A percentile compares a stretch with the other conserved stretches of the same genome.
Evolutionary conservation across 1,284 basidiomycete genomes (phyloP).

Genomic region (Moniliophthora roreri): DNA sequence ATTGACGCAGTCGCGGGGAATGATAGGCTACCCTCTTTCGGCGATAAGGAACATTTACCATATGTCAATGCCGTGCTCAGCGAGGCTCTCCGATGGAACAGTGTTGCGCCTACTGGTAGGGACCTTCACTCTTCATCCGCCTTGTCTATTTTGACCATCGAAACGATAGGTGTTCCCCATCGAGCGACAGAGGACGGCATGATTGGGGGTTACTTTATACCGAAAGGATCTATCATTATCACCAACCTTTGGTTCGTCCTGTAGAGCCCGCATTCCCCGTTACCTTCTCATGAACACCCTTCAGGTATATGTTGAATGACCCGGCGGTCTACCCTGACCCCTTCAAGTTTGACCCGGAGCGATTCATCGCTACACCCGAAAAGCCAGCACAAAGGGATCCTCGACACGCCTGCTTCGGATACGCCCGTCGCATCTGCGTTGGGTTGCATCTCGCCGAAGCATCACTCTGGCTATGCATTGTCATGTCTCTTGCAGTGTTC

Average conservation of each 20-base stretch:
- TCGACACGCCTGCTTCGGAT: conserved; percentile 16
- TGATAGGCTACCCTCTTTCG: conserved; percentile 26
- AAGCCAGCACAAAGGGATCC: conserved; percentile 16
- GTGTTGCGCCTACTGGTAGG: conserved; percentile 23
- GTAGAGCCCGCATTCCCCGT: neutral
- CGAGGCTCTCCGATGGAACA: conserved; percentile 28
- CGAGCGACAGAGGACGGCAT: conserved; percentile 24
- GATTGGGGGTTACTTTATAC: conserved; percentile 26
- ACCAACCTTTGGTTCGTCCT: conserved; percentile 21
- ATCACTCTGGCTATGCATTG: conserved; percentile 16
- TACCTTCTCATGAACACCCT: neutral
- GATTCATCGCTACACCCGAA: conserved; percentile 12
- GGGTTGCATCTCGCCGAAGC: conserved; percentile 19
- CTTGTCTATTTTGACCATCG: neutral
- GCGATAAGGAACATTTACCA: conserved; percentile 28
- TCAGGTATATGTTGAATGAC: conserved; percentile 18
- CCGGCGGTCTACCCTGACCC: conserved; percentile 16
- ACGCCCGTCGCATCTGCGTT: conserved; percentile 17
- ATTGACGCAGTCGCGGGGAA: conserved; percentile 24
- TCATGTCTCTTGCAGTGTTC: conserved; percentile 17
- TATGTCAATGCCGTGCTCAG: conserved; percentile 30
- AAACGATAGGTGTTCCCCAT: conserved; percentile 27
- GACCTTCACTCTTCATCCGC: neutral
- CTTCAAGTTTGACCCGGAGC: conserved; percentile 16
- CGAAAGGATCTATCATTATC: conserved; percentile 24